Base-by-base conservation (phyloP, 2,329 filamentous ascomycete species). In the Onygenales sp. region DNA sequence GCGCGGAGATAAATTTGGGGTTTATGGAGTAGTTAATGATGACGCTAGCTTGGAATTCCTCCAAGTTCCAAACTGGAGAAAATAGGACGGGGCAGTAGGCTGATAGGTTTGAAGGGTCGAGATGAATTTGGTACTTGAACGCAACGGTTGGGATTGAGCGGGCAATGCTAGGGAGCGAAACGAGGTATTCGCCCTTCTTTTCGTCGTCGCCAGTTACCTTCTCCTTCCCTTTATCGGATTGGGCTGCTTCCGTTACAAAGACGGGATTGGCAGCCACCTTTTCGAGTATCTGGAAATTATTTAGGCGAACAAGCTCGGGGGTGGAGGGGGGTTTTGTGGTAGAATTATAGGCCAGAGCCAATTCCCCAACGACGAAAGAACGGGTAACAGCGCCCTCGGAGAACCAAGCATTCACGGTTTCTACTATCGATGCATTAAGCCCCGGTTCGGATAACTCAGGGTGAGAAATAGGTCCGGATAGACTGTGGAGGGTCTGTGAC, bases 211-310 rank as follows among this genome's bases (percentile, higher is more conserved):
- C 43, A 7, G n/a, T n/a, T 11, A 51, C 59, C 4, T 61, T 60
- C 8, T 32, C 45, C 38, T 56, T 54, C 10, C 13, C 32, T 8
- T 51, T 48, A 5, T 53, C 43, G 13, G 58, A 51, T 55, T 57
- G 57, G 1, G 77, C 65, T 1, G 80, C 76, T 60, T 89, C 86
- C 35, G 84, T 82, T 50, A 97, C 84, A 70, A 97, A 95, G 54
- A 90, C 87, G 43, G 89, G 89, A 67, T 98, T 98, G 1, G 91
- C 90, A 0, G 90, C 91, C 54, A 98, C 91, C 63, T 89, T 90
- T 63, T 97, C 93, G 5, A 98, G 79, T n/a, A 81, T 79, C 8
- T 84, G 73, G 66, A 95, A 95, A 66, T 95, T 93, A 63, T 95
- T 89, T 55, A 98, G 81, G 17, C 88, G 85, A 59, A 97, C 85